Evolutionary conservation across 2,329 filamentous ascomycete species (phyloP).

Genomic region (Nakataea oryzae): DNA sequence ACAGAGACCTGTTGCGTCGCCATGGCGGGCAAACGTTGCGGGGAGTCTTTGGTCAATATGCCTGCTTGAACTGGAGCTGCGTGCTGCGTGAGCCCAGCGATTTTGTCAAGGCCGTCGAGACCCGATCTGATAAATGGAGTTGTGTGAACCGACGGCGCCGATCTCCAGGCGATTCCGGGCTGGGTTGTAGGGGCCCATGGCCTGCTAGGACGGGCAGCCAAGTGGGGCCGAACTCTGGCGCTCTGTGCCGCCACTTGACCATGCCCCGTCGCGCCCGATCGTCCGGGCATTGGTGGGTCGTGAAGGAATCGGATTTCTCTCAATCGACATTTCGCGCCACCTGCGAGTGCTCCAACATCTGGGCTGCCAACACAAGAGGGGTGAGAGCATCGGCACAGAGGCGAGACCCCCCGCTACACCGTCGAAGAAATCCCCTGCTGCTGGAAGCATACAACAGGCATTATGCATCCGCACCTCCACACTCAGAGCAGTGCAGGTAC

Average conservation of each 20-base stretch:
- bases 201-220: not conserved
- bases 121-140: not conserved
- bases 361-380: no score
- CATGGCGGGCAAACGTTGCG: conserved; percentile 23
- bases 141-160: not conserved
- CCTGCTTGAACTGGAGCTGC: not conserved
- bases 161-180: no score
- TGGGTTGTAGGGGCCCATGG: no score
- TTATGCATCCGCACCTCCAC: conserved; percentile 96
- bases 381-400: not conserved
- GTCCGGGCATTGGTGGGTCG: not conserved
- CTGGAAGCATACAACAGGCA: conserved; percentile 15
- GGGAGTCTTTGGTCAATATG: not conserved
- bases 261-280: no score
- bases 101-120: no score
- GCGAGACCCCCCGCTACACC: not conserved
- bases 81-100: not conserved
- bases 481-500: conserved; percentile 84
- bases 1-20: conserved; percentile 28
- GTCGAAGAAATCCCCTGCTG: not conserved
- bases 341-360: not conserved
- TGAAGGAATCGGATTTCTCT: not conserved
- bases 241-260: no score
- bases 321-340: not conserved
- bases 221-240: not conserved